Evolutionary conservation across 192 early-diverging fungal genomes (phyloP).

Genomic region (Chytriomyces sp.): DNA sequence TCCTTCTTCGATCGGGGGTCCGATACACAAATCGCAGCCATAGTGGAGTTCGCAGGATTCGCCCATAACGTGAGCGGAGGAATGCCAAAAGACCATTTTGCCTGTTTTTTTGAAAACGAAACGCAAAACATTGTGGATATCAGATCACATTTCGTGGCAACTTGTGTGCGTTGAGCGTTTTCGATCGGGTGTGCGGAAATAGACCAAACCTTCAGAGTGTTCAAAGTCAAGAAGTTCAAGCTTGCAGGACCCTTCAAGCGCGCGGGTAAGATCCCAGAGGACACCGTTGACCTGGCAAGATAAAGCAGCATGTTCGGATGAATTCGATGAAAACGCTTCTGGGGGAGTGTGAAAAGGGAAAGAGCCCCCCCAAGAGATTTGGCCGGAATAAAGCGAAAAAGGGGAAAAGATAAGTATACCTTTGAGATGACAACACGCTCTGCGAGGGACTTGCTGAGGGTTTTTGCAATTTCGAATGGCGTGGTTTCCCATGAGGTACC

Average conservation of each 20-base stretch:
- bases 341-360: not conserved
- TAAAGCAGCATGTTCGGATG: not conserved
- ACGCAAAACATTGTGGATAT: not conserved
- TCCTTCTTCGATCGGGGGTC: slow-evolving; percentile 90
- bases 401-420: slow-evolving; percentile 27
- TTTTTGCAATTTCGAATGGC: slow-evolving; percentile 86
- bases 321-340: not conserved
- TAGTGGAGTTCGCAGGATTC: slow-evolving; percentile 97
- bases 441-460: slow-evolving; percentile 86
- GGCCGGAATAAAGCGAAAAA: too few relatives aligned
- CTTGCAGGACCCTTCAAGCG: slow-evolving; percentile 76
- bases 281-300: slow-evolving; percentile 64
- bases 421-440: slow-evolving; percentile 93
- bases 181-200: too few relatives aligned
- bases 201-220: slow-evolving; percentile 71
- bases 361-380: too few relatives aligned
- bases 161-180: not conserved
- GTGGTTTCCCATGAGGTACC: slow-evolving; percentile 93
- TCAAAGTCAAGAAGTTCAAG: slow-evolving; percentile 96
- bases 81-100: slow-evolving; percentile 97
- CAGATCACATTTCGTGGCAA: not conserved
- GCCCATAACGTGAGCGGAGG: slow-evolving; percentile 93
- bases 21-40: slow-evolving; percentile 95
- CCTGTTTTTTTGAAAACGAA: slow-evolving; percentile 28
- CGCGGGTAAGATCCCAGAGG: slow-evolving; percentile 87